Evolutionary conservation across 2,329 filamentous ascomycete genomes (phyloP).

Genomic region (Beauveria sp.): DNA sequence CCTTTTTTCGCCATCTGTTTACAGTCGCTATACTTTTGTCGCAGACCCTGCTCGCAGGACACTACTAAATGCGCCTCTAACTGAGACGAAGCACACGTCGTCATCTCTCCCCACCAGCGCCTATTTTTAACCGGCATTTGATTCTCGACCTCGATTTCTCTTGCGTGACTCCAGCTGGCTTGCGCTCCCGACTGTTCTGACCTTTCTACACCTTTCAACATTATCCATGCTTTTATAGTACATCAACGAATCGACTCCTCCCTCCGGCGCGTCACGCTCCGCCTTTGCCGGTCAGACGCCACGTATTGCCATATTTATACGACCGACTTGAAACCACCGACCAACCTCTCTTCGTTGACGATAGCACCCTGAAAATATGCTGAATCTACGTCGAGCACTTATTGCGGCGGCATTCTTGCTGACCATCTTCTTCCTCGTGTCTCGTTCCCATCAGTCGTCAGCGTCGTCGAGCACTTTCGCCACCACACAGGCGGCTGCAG

Average conservation of each 20-base stretch:
- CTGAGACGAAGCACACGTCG: slow-evolving; percentile 7
- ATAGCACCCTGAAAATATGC: slow-evolving; percentile 55
- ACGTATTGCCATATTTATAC: neutral
- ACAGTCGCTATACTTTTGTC: neutral
- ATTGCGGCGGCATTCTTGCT: slow-evolving; percentile 62
- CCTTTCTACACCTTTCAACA: neutral
- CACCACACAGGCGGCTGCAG: slow-evolving; percentile 14
- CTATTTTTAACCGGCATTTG: neutral
- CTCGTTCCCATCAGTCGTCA: slow-evolving; percentile 41
- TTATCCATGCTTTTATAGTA: slow-evolving; percentile 1
- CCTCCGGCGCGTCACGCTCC: neutral
- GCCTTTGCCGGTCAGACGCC: neutral
- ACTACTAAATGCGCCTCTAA: neutral
- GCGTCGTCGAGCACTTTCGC: neutral
- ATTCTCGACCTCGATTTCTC: neutral
- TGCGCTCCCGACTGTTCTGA: neutral
- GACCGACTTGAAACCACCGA: neutral
- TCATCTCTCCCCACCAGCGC: slow-evolving; percentile 12
- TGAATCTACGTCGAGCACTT: slow-evolving; percentile 70
- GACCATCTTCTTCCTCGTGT: slow-evolving; percentile 60
- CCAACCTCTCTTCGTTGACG: neutral
- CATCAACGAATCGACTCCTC: neutral
- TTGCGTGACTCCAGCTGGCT: neutral
- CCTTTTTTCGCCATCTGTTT: neutral
- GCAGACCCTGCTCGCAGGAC: neutral